These are phyloP conservation scores for Tetracladium setigerum DNA, from an alignment of 495 filamentous ascomycete species.

Conservation along the genomic window DNA sequence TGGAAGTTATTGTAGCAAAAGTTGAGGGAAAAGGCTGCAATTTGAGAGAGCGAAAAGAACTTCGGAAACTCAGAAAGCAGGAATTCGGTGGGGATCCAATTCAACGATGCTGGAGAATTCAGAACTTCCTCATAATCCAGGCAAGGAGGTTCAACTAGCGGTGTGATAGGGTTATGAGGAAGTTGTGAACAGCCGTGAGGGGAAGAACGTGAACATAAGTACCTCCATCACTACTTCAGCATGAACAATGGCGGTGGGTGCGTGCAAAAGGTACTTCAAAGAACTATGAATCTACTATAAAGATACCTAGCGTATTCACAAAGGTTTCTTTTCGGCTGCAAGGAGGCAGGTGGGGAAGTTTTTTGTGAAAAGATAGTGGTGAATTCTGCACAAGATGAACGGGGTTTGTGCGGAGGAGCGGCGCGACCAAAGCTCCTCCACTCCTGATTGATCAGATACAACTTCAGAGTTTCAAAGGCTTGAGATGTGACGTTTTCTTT, in stretches of 20 bases:
- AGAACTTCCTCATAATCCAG: background rate
- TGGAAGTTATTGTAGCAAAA: conserved; percentile 10
- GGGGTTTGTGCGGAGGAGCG: too few species aligned
- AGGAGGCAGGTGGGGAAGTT: conserved; percentile 1
- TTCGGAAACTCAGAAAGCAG: too few species aligned
- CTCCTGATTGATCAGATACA: too few species aligned
- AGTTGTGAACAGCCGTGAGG: conserved; percentile 32
- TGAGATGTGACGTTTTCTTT: background rate
- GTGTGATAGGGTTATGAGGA: conserved; percentile 27
- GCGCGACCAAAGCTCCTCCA: too few species aligned
- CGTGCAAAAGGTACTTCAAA: conserved; percentile 13
- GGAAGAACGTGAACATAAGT: conserved; percentile 24
- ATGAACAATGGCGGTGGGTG: conserved; percentile 11
- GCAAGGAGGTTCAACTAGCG: conserved; percentile 20
- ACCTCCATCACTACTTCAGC: conserved; percentile 7
- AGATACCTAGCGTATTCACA: conserved; percentile 8
- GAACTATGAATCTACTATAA: background rate
- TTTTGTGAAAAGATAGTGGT: too few species aligned
- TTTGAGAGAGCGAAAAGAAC: too few species aligned
- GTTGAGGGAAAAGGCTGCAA: conserved; percentile 17
- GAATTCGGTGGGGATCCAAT: too few species aligned
- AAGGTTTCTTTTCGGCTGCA: conserved; percentile 18
- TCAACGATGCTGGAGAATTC: background rate
- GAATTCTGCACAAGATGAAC: too few species aligned
- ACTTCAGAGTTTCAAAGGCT: too few species aligned